Evolutionary conservation across 441 rosid species (phyloP), one percentile per base, ranked within the genome.

Genomic region (Croton laevigatus): DNA sequence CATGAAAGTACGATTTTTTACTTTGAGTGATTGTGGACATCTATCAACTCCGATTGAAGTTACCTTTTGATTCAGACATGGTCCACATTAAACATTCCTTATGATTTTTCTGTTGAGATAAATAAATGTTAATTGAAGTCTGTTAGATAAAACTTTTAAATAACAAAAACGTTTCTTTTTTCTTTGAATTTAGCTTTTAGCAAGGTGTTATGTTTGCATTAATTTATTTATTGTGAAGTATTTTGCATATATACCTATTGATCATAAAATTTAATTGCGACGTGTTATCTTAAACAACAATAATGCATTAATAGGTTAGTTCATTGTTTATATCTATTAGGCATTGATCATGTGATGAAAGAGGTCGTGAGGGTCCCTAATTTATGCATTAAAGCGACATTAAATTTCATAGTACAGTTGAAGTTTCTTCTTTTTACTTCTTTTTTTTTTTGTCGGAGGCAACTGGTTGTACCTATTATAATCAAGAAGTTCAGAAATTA

Each of bases 401-500:
- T 11, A 49, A 49, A 19, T 19, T 16, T 49, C 32, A 27, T 27
- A 19, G 4, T 16, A 49, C 1, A 49, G n/a, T 49, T 19, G 17
- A 49, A 49, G 19, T 45, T 45, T 40, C 44, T 49, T 49, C 32
- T 27, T 27, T 27, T 27, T 27, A n/a, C n/a, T n/a, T n/a, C 32
- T 2, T 27, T 27, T 27, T 1, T 49, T 16, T 5, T 49, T 49
- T 49, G 5, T 49, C 54, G 14, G 20, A 49, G 54, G 19, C 14
- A 3, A 49, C 54, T 49, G 19, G 1, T 49, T 49, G 19, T 49
- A 14, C 54, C n/a, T 49, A 49, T 14, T 49, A 49, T 14, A 49
- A 16, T 14, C 52, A 46, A 49, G 20, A 14, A 16, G 46, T 5
- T 42, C 71, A 52, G 59, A 59, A 0, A 4, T 84, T 82, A 82